Base-by-base conservation (phyloP, 345 rosid species). In the Tarenaya hassleriana region DNA sequence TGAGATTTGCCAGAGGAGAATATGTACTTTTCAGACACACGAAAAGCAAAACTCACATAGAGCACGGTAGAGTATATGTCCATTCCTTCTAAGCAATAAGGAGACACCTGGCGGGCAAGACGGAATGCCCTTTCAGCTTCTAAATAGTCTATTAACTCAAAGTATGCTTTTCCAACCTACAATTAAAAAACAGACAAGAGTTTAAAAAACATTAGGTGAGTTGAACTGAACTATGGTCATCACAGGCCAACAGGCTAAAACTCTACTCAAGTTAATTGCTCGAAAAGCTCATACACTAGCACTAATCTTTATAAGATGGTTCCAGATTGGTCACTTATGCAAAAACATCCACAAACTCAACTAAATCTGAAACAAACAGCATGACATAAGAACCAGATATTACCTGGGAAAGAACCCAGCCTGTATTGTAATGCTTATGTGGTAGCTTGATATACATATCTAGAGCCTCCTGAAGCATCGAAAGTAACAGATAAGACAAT, bases 361-460 rank as follows among this genome's bases (percentile, higher is more conserved):
- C n/a, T n/a, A n/a, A n/a, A n/a, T n/a, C n/a, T n/a, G n/a, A n/a
- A n/a, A n/a, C n/a, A 54, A n/a, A 35, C 8, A 27, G 8, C 47
- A 60, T 33, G 48, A 54, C 39, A 60, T 50, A 61, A 50, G 40
- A 55, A 41, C 43, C 38, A 17, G 47, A 50, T 16, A 15, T 56
- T 72, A 92, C 98, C 97, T 85, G 97, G 52, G 86, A 79, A 72
- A 92, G 91, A 66, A 92, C 95, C 98, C 98, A 92, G 45, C 91
- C 84, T 29, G 98, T 88, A 58, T 74, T 85, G 72, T 88, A 85
- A 72, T 92, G 97, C 75, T 71, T 85, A 63, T 68, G 77, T 11
- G 97, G 95, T 52, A 88, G 86, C 67, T 80, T 85, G 64, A 68
- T 65, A 72, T 75, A 92, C 41, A 69, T 68, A 62, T 81, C 85